phyloP scores from a whole-genome alignment of 768 basidiomycete species.

The Pleurotus djamor region DNA sequence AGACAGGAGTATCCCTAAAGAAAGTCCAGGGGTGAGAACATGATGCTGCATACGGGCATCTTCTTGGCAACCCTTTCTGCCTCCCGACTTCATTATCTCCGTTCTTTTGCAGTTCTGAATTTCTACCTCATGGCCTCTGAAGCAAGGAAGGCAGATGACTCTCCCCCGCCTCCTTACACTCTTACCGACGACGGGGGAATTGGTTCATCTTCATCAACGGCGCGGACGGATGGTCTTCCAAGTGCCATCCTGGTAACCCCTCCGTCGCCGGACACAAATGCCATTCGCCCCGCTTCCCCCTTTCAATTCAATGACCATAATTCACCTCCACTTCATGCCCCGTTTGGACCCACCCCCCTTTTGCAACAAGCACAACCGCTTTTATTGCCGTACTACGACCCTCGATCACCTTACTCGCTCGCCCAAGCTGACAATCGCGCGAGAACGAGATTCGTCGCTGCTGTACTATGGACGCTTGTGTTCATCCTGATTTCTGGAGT shows the following conservation, averaged over 20 bases:
- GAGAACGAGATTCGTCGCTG: slow-evolving; percentile 31
- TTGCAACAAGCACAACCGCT: slow-evolving; percentile 24
- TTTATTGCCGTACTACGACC: slow-evolving; percentile 37
- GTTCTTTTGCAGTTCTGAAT: not conserved
- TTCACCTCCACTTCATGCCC: slow-evolving; percentile 5
- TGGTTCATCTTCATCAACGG: not conserved
- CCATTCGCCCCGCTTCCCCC: not conserved
- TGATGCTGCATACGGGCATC: not conserved
- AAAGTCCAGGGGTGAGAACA: no score
- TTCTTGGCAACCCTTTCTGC: not conserved
- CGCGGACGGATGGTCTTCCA: not conserved
- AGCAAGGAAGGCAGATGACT: slow-evolving; percentile 1
- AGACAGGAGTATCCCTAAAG: not conserved
- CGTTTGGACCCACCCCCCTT: slow-evolving; percentile 38
- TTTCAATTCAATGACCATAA: not conserved
- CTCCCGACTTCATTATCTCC: not conserved
- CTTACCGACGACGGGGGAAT: not conserved
- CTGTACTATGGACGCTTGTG: slow-evolving; percentile 24
- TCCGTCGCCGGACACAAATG: not conserved
- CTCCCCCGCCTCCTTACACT: slow-evolving; percentile 2
- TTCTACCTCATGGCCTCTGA: not conserved
- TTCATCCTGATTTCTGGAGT: slow-evolving; percentile 24
- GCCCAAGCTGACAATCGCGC: slow-evolving; percentile 32
- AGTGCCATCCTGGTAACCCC: slow-evolving; percentile 1
- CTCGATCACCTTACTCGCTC: slow-evolving; percentile 24